Evolutionary conservation across 2,329 filamentous ascomycete genomes (phyloP), one percentile per base, ranked within the genome.

Genomic region (Colletotrichum lindemuthianum): DNA sequence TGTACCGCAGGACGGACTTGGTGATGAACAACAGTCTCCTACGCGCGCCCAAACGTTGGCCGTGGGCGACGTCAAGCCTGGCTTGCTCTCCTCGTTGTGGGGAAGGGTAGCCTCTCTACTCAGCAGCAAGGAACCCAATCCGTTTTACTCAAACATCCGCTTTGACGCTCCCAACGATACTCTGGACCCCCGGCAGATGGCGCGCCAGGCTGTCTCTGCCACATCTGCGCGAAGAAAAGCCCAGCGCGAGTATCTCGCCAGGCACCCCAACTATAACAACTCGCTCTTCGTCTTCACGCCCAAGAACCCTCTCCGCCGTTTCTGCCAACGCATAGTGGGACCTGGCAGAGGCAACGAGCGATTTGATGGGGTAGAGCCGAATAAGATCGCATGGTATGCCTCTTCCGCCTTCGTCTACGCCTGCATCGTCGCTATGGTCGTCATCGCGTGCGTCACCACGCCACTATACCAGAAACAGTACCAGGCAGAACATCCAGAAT

Each of bases 381-480:
- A 96, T 70, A 93, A 93, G 69, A 87, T 92, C 5, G 84, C 96
- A 8, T 99, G 96, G 94, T 97, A 97, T 74, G 82, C 88, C 0
- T 97, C 98, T 75, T 97, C 96, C 1, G 92, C 93, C 4, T 91
- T 99, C 71, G 92, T 98, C 59, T 99, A 99, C 75, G 89, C 91
- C 32, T 91, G 92, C 12, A 97, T 99, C 67, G 92, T 98, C 45
- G 92, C 93, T 54, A 99, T 99, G 96, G 96, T 99, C n/a, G 79
- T 97, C 48, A 85, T 99, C 55, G 96, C 96, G 36, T 99, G 95
- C 73, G 84, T 98, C 54, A 97, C 94, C 1, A 99, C 96, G 2
- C 96, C 96, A 0, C 81, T 99, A 13, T 99, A 96, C 74, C 96
- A 99, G 74, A 93, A 91, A 74, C 85, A 93, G 70, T 96, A 97